Percentiles rank a stretch among this genome's conserved stretches.
These are phyloP conservation scores for Edaphochlamys debaryana DNA, from an alignment of 139 green algal species.

Conservation along the genomic window DNA sequence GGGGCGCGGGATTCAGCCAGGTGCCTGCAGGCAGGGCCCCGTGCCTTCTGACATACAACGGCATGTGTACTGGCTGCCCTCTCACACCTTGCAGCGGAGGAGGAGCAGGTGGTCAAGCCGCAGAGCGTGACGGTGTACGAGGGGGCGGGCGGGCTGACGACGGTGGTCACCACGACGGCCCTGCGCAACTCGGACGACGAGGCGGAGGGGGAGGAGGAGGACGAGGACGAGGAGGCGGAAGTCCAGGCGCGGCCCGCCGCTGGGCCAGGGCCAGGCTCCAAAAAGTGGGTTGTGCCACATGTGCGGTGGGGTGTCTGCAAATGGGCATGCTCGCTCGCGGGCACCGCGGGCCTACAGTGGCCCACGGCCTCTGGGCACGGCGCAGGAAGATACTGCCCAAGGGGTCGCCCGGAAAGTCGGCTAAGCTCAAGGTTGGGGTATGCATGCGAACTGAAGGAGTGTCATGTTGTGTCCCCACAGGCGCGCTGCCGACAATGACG, in stretches of 20 bases:
- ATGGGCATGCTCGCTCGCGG: too few species aligned
- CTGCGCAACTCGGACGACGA: constrained; percentile 42
- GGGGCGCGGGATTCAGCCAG: too few species aligned
- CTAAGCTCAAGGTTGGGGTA: neutral
- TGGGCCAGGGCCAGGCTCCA: neutral
- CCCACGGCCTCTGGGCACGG: neutral
- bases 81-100: too few species aligned
- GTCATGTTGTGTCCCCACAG: neutral
- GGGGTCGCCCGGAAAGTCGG: too few species aligned
- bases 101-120: neutral
- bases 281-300: neutral
- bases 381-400: neutral
- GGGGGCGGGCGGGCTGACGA: constrained; percentile 44
- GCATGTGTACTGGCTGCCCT: neutral
- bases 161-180: constrained; percentile 53
- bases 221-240: neutral
- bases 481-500: too few species aligned
- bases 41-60: too few species aligned
- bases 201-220: neutral
- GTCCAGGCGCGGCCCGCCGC: too few species aligned
- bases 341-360: too few species aligned
- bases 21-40: neutral
- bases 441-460: neutral
- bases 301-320: too few species aligned
- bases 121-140: constrained; percentile 55